Percentiles rank a stretch among this genome's conserved stretches.
Conservation (phyloP, 2,329 filamentous ascomycete species). For the Colletotrichum paranaense region DNA sequence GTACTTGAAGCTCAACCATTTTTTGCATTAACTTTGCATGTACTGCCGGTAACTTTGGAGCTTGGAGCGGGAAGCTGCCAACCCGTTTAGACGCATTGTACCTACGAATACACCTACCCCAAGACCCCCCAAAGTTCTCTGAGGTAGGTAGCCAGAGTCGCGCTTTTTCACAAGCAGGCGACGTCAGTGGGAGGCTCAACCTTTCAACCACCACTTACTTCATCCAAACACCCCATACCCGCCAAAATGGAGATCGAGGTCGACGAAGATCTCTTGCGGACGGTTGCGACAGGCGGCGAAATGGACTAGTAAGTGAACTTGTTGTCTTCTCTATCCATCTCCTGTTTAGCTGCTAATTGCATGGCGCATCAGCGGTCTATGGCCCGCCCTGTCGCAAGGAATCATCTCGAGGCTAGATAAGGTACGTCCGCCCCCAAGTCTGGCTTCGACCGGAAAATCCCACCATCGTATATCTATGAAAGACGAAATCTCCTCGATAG, state of each 20-base stretch:
- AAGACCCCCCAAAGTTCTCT: not conserved
- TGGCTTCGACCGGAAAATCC: not conserved
- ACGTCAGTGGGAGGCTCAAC: slow-evolving; percentile 26
- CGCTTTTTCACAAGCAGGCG: slow-evolving; percentile 25
- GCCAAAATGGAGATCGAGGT: slow-evolving; percentile 66
- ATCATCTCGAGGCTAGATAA: slow-evolving; percentile 76
- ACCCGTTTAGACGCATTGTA: slow-evolving; percentile 16
- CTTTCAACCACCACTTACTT: slow-evolving; percentile 5
- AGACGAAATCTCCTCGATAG: slow-evolving; percentile 32
- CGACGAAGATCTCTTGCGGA: slow-evolving; percentile 61
- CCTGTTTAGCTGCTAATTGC: slow-evolving; percentile 38
- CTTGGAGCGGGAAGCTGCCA: slow-evolving; percentile 3
- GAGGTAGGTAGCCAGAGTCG: not conserved
- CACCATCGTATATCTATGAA: slow-evolving; percentile 52
- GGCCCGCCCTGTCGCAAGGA: slow-evolving; percentile 74
- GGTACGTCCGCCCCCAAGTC: slow-evolving; percentile 47
- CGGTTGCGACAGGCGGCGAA: slow-evolving; percentile 61
- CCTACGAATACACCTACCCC: not conserved
- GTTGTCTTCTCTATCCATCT: slow-evolving; percentile 10
- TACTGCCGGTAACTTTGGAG: not conserved
- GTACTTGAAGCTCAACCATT: no score
- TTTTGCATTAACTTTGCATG: not conserved
- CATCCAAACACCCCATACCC: not conserved
- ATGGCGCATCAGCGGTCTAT: slow-evolving; percentile 67
- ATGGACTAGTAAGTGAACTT: slow-evolving; percentile 65